phyloP scores from a whole-genome alignment of 2,329 filamentous ascomycete species.

The Penicillium sp. region DNA sequence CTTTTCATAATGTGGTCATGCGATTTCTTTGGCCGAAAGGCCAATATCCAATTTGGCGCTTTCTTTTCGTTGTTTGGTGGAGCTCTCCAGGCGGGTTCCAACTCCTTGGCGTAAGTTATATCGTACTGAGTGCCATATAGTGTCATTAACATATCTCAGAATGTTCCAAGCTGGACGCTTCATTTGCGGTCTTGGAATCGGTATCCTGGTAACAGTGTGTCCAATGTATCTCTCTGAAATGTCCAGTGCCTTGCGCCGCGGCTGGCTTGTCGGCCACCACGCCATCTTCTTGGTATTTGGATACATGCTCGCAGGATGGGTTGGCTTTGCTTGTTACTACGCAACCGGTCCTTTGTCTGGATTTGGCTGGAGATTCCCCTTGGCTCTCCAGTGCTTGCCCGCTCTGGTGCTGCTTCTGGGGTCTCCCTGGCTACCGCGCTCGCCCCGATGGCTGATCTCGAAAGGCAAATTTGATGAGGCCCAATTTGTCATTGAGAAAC shows the following conservation, averaged over 20 bases:
- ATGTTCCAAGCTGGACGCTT: slow-evolving; percentile 51
- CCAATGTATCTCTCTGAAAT: slow-evolving; percentile 51
- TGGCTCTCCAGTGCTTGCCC: slow-evolving; percentile 44
- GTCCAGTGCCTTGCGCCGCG: slow-evolving; percentile 43
- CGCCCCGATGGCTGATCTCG: slow-evolving; percentile 54
- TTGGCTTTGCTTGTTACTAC: slow-evolving; percentile 50
- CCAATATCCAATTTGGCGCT: slow-evolving; percentile 51
- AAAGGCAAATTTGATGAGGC: slow-evolving; percentile 51
- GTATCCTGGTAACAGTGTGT: slow-evolving; percentile 46
- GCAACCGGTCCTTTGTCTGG: slow-evolving; percentile 35
- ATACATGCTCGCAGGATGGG: slow-evolving; percentile 49
- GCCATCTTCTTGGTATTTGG: slow-evolving; percentile 53
- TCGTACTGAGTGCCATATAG: background rate
- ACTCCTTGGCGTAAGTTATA: slow-evolving; percentile 42
- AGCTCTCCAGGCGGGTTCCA: slow-evolving; percentile 49
- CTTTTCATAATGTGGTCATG: slow-evolving; percentile 55
- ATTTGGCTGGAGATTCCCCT: slow-evolving; percentile 51
- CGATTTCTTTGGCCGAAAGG: slow-evolving; percentile 47
- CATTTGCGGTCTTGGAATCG: slow-evolving; percentile 46
- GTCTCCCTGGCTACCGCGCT: slow-evolving; percentile 48
- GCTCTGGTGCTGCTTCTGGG: slow-evolving; percentile 45
- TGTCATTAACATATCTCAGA: slow-evolving; percentile 17
- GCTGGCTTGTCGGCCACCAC: slow-evolving; percentile 50
- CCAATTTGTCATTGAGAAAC: slow-evolving; percentile 42
- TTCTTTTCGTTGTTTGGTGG: slow-evolving; percentile 50